Percentiles rank a stretch among this genome's conserved stretches.
These are phyloP conservation scores for Phellinidium pouzarii DNA, from an alignment of 1,284 basidiomycete genomes.

Conservation along the genomic window DNA sequence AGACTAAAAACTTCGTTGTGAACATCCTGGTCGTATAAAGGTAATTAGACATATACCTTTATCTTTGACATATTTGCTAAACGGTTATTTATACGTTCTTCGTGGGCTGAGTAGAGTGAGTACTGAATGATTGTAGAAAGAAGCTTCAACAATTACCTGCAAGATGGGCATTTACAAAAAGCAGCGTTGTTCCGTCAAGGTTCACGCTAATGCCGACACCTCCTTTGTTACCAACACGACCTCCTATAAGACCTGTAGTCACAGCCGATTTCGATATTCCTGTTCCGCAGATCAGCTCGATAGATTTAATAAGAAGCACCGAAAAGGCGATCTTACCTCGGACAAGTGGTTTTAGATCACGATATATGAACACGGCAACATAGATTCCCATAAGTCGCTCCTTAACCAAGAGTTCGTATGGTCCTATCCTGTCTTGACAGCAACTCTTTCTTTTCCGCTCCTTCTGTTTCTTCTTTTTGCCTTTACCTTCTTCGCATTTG, in stretches of 20 bases:
- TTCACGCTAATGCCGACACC: conserved; percentile 80
- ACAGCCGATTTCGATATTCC: conserved; percentile 68
- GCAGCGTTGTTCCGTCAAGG: conserved; percentile 62
- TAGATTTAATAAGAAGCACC: background rate
- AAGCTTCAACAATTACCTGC: conserved; percentile 44
- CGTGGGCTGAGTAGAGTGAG: conserved; percentile 52
- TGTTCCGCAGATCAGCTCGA: conserved; percentile 23
- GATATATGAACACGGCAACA: conserved; percentile 65
- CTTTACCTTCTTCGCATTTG: background rate
- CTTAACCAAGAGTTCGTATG: conserved; percentile 77
- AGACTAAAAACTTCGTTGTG: conserved; percentile 31
- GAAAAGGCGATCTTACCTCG: conserved; percentile 37
- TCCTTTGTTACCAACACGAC: conserved; percentile 81
- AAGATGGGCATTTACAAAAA: conserved; percentile 87
- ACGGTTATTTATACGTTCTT: conserved; percentile 60
- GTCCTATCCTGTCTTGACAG: conserved; percentile 40
- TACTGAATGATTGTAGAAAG: conserved; percentile 1
- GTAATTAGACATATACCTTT: conserved; percentile 39
- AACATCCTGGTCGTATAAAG: conserved; percentile 11
- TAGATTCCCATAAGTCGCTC: conserved; percentile 88
- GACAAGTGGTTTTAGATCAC: conserved; percentile 54
- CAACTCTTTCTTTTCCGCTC: conserved; percentile 31
- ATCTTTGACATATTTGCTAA: conserved; percentile 70
- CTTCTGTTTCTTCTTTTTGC: conserved; percentile 27
- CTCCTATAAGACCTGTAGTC: conserved; percentile 81